These are phyloP conservation scores for Dendrocalamus latiflorus DNA, from an alignment of 202 grass and related monocot species.

Conservation along the genomic window DNA sequence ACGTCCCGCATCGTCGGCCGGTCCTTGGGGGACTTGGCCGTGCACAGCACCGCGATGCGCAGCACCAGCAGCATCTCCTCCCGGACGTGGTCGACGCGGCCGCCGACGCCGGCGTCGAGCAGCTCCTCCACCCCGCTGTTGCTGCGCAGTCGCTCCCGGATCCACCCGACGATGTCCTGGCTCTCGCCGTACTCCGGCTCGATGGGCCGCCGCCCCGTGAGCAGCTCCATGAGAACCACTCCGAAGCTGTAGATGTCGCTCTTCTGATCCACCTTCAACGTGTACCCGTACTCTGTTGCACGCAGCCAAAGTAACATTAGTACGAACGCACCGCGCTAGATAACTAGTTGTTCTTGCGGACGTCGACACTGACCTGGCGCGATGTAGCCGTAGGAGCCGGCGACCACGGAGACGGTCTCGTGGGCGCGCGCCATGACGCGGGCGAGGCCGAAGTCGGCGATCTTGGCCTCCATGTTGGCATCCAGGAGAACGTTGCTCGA, in stretches of 20 bases:
- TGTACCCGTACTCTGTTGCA: slow-evolving; percentile 83
- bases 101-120: slow-evolving; percentile 64
- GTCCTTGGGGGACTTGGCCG: too few species aligned
- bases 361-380: too few species aligned
- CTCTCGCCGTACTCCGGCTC: slow-evolving; percentile 74
- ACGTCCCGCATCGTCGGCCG: too few species aligned
- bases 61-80: too few species aligned
- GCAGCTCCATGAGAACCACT: slow-evolving; percentile 88
- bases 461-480: slow-evolving; percentile 68
- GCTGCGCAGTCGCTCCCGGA: slow-evolving; percentile 59
- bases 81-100: slow-evolving; percentile 62
- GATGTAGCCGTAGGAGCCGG: too few species aligned
- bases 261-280: slow-evolving; percentile 94
- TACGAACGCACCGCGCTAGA: too few species aligned
- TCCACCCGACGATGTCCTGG: slow-evolving; percentile 79
- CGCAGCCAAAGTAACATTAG: background rate
- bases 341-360: too few species aligned
- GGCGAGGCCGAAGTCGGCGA: slow-evolving; percentile 88
- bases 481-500: slow-evolving; percentile 92
- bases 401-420: too few species aligned
- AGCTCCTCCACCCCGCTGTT: slow-evolving; percentile 70
- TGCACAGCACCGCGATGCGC: too few species aligned
- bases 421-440: slow-evolving; percentile 56
- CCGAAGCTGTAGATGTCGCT: slow-evolving; percentile 98
- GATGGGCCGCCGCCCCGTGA: slow-evolving; percentile 69